Evolutionary conservation across 768 basidiomycete species (phyloP), one percentile per base, ranked within the genome.

Genomic region (Macrolepiota albuminosa): DNA sequence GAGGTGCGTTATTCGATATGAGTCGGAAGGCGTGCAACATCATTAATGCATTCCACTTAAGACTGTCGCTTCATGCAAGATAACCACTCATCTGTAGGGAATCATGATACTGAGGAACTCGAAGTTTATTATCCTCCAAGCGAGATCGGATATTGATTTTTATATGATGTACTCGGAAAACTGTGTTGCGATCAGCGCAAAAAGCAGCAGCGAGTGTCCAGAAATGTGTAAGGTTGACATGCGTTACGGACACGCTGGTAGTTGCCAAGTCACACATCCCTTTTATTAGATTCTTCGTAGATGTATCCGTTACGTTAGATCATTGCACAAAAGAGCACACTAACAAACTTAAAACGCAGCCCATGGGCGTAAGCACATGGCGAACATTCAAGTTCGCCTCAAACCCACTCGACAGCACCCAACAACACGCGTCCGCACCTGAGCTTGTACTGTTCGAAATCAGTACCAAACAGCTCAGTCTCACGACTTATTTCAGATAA

Each of bases 401-500:
- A 39, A 39, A 14, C 14, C 14, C 39, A 18, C 16, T 14, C 14
- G 16, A 14, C 39, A 40, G 39, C 16, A 40, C 5, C 18, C 18
- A 42, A 39, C 13, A 43, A 3, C 42, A n/a, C 8, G n/a, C 18
- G 18, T 43, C 42, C n/a, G n/a, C 18, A 18, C 42, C 42, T 9
- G 42, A 43, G 42, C n/a, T 21, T 43, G 7, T 81, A 94, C 31
- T 80, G 75, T 63, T 91, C 88, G 62, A 99, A 97, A 70, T 98
- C 85, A 49, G 83, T 78, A 14, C 97, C 97, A 66, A 99, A 98
- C 74, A 97, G 76, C 67, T 95, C 94, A 74, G 98, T 94, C 75
- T 98, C 97, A 54, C 97, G 88, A 60, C 95, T 88, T 59, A 99
- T 89, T 73, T 98, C 98, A 80, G 98, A 97, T 8, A 96, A 80